Percentiles rank a stretch among this genome's conserved stretches.
These are phyloP conservation scores for Gossypium schwendimanii DNA, from an alignment of 441 rosid species.

Conservation along the genomic window DNA sequence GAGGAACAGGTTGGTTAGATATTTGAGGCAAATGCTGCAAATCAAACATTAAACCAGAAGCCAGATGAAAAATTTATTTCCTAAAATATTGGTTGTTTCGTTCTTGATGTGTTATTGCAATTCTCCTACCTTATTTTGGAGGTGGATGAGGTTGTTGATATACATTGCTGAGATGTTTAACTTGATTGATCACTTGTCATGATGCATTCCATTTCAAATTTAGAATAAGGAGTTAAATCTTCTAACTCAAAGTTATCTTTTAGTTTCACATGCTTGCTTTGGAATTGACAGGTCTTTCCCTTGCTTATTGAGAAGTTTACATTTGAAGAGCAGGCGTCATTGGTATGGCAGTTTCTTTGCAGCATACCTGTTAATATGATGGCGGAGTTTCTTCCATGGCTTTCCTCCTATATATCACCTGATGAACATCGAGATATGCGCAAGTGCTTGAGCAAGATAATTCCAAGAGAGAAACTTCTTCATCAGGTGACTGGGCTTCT, in stretches of 20 bases:
- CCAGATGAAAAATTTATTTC: background rate
- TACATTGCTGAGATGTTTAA: background rate
- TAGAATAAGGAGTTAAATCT: background rate
- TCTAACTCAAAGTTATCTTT: background rate
- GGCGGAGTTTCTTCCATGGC: slow-evolving; percentile 96
- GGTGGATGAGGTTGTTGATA: background rate
- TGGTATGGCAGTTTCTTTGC: slow-evolving; percentile 96
- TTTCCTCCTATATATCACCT: slow-evolving; percentile 69
- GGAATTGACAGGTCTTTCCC: slow-evolving; percentile 69
- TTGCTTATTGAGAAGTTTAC: slow-evolving; percentile 84
- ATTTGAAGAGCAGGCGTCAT: slow-evolving; percentile 78
- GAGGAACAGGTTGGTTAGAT: slow-evolving; percentile 72
- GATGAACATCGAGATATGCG: slow-evolving; percentile 71
- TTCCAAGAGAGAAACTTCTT: slow-evolving; percentile 71
- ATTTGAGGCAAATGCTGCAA: background rate
- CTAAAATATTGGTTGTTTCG: background rate
- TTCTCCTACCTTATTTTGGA: slow-evolving; percentile 4
- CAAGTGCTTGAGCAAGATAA: slow-evolving; percentile 65
- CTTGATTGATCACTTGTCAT: background rate
- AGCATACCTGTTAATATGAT: slow-evolving; percentile 93
- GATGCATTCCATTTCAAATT: background rate
- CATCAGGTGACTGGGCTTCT: slow-evolving; percentile 53
- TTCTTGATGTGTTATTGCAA: background rate
- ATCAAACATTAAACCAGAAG: background rate
- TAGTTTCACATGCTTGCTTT: slow-evolving; percentile 12